Base-by-base conservation (phyloP, 345 rosid species). In the Citrus medica region DNA sequence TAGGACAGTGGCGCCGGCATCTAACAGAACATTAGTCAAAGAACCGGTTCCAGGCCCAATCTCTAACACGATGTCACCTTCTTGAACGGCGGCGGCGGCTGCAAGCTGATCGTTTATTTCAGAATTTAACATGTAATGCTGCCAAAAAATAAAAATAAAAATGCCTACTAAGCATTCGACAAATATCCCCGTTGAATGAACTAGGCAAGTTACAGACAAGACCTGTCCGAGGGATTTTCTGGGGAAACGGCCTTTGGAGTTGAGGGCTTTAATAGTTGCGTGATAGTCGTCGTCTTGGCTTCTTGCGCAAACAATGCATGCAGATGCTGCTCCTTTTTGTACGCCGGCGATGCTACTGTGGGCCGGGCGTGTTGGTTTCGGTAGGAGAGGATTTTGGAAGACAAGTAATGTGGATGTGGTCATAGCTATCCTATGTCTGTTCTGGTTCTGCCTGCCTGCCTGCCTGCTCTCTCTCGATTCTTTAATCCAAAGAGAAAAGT, bases 41-140 rank as follows among this genome's bases (percentile, higher is more conserved):
- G 98, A 95, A 68, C 99, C 99, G 27, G 98, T 93, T 58, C 98
- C 99, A 1, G 98, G 96, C 51, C 99, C 99, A 77, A 95, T 93
- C 87, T 93, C 99, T 76, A 95, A 83, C 67, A 95, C 96, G 63
- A 91, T 72, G 69, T 95, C 96, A 71, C 96, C 98, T 79, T 91
- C 93, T 71, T 88, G 79, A 25, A 93, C 86, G 63, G 84, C 67
- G 32, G 94, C 98, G 28, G 87, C 86, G 55, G 79, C 66, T 7
- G 79, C 93, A 42, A 95, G 90, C 74, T 84, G 85, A 76, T 92
- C 88, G 72, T 95, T 95, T 25, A 93, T 90, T 62, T 90, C 91
- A 75, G 93, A 84, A 86, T 90, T 93, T 86, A 95, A 81, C 98
- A 95, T 93, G 83, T 92, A 93, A 86, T 95, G 98, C 98, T 93